Conservation (phyloP, 2,329 filamentous ascomycete genomes). For the Stenocarpella maydis region DNA sequence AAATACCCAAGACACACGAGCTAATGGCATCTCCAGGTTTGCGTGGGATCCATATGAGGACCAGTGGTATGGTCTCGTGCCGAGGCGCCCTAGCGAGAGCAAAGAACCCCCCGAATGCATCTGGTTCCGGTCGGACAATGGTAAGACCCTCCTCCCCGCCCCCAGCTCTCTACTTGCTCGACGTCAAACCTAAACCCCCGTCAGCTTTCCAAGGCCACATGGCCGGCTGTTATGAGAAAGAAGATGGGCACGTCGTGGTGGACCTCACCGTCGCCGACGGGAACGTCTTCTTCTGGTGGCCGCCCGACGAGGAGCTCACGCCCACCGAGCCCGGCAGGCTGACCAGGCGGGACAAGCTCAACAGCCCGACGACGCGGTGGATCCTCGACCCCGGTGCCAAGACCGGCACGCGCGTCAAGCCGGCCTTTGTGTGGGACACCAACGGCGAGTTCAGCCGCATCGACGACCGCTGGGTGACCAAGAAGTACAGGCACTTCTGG, state of each 20-base stretch:
- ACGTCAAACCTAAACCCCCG: neutral
- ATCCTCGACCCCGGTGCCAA: slow-evolving; percentile 48
- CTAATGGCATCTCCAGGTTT: slow-evolving; percentile 40
- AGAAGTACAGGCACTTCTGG: slow-evolving; percentile 56
- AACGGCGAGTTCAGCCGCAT: slow-evolving; percentile 60
- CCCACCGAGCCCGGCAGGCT: slow-evolving; percentile 34
- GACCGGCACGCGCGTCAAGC: slow-evolving; percentile 48
- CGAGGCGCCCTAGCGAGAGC: slow-evolving; percentile 56
- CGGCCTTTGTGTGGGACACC: slow-evolving; percentile 47
- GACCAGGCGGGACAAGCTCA: slow-evolving; percentile 45
- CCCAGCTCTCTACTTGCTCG: too few species aligned
- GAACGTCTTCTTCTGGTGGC: slow-evolving; percentile 57
- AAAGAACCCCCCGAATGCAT: slow-evolving; percentile 53
- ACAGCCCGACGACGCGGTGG: slow-evolving; percentile 51
- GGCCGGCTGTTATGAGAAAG: slow-evolving; percentile 57
- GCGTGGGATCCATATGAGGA: slow-evolving; percentile 63
- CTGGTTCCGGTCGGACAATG: slow-evolving; percentile 61
- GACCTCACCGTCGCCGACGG: slow-evolving; percentile 53
- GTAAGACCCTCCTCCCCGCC: slow-evolving; percentile 43
- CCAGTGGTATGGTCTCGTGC: slow-evolving; percentile 63
- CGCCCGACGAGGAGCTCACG: slow-evolving; percentile 42
- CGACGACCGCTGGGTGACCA: slow-evolving; percentile 55
- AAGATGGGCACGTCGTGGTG: slow-evolving; percentile 53
- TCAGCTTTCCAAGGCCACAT: slow-evolving; percentile 56
- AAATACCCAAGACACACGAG: too few species aligned